These are phyloP conservation scores for Macrolepiota dolichaula DNA, from an alignment of 768 basidiomycete species.

Conservation along the genomic window DNA sequence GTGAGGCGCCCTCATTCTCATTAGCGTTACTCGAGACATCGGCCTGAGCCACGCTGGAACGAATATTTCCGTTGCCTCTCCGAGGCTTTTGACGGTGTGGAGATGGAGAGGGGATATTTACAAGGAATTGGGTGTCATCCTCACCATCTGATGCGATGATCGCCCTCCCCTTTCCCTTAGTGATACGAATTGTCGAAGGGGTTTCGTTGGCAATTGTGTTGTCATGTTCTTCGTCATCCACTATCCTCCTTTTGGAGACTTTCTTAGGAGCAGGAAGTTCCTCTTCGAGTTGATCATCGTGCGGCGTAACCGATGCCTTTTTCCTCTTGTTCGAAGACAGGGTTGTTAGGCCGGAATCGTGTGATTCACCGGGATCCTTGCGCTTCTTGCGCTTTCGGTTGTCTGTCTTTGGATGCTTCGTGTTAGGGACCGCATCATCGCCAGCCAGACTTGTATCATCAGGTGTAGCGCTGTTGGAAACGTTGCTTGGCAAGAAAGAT, in stretches of 20 bases:
- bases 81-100: neutral
- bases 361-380: neutral
- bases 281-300: neutral
- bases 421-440: neutral
- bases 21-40: constrained; percentile 9
- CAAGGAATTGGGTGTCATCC: constrained; percentile 19
- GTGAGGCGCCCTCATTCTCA: constrained; percentile 14
- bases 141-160: constrained; percentile 29
- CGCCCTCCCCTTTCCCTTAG: constrained; percentile 22
- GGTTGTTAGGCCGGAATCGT: neutral
- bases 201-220: constrained; percentile 16
- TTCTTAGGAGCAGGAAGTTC: neutral
- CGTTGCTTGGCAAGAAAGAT: neutral
- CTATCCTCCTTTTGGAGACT: constrained; percentile 25
- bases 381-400: constrained; percentile 5
- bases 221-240: constrained; percentile 23
- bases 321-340: neutral
- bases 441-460: neutral
- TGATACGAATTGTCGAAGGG: constrained; percentile 10
- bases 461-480: too few species aligned
- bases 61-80: neutral
- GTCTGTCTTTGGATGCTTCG: neutral
- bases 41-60: constrained; percentile 13
- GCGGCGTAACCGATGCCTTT: neutral
- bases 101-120: neutral